phyloP scores from a whole-genome alignment of 2,329 filamentous ascomycete species.

The Trichoderma semiorbis region DNA sequence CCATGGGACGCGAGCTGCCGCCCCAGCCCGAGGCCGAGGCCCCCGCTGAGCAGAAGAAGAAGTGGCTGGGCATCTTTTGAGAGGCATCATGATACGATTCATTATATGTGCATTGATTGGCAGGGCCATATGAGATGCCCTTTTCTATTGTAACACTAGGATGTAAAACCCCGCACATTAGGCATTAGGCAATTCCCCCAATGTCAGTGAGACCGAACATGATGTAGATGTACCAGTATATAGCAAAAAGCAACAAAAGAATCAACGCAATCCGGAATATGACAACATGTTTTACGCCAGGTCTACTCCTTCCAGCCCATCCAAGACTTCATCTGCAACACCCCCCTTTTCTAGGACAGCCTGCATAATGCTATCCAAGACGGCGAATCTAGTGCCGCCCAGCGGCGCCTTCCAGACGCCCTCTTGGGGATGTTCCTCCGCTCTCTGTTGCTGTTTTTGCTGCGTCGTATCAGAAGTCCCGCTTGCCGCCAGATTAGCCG shows the following conservation, averaged over 20 bases:
- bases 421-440: slow-evolving; percentile 56
- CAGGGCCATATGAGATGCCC: not conserved
- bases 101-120: slow-evolving; percentile 11
- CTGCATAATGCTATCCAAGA: slow-evolving; percentile 72
- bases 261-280: not conserved
- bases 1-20: slow-evolving; percentile 36
- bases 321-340: slow-evolving; percentile 81
- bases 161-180: not conserved
- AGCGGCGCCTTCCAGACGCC: slow-evolving; percentile 84
- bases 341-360: slow-evolving; percentile 73
- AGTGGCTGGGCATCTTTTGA: slow-evolving; percentile 80
- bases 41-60: slow-evolving; percentile 51
- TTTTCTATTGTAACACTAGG: slow-evolving; percentile 2
- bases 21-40: slow-evolving; percentile 27
- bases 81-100: not conserved
- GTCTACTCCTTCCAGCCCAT: slow-evolving; percentile 74
- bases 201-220: not conserved
- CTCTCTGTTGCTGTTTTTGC: slow-evolving; percentile 32
- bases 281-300: slow-evolving; percentile 43
- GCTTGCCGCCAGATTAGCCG: slow-evolving; percentile 55
- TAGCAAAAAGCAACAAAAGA: not conserved
- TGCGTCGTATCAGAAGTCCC: slow-evolving; percentile 35
- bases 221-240: slow-evolving; percentile 14
- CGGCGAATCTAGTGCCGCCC: slow-evolving; percentile 73
- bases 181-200: slow-evolving; percentile 3